Evolutionary conservation across 768 basidiomycete genomes (phyloP), one percentile per base, ranked within the genome.

Genomic region (Arthromyces matolae): DNA sequence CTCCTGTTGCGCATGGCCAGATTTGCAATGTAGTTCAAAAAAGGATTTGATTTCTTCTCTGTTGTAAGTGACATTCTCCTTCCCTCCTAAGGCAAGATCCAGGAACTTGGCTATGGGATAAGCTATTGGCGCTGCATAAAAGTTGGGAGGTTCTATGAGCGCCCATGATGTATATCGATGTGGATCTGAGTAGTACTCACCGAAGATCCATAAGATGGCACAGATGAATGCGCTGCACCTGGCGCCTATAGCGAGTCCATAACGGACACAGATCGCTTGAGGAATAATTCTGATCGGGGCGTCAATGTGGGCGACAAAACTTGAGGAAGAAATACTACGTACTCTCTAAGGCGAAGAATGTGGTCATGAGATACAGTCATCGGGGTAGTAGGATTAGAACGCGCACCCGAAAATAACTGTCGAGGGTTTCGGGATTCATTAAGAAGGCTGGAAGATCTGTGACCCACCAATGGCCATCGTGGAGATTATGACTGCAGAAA

Each of bases 31-130:
- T 61, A 90, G 87, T 40, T 84, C 80, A n/a, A 91, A 72, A 67
- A 91, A 89, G 0, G 83, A 84, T 54, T 84, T 85, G 35, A 86
- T 73, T 50, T 86, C 81, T 1, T 86, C 87, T 63, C 90, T 91
- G 60, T 89, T 89, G 68, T 91, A 91, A 0, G 86, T 88, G 38
- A 80, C 73, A 0, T 71, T 72, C 54, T 89, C 88, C 56, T 84
- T 76, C 3, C 71, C 73, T 16, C 94, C 94, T 2, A 97, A 79
- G 2, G 86, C 78, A 39, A 66, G 71, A 62, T 97, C 95, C 27
- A 99, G 81, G 0, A 97, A 68, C 54, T 84, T 84, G 32, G 87
- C 86, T 45, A 84, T 84, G 3, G 89, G 89, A 65, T 76, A 93
- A 0, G 92, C 90, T 51, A 94, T 70, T 4, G 91, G 91, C 5